These are phyloP conservation scores for Thozetella sp. DNA, from an alignment of 495 filamentous ascomycete species.

Conservation along the genomic window DNA sequence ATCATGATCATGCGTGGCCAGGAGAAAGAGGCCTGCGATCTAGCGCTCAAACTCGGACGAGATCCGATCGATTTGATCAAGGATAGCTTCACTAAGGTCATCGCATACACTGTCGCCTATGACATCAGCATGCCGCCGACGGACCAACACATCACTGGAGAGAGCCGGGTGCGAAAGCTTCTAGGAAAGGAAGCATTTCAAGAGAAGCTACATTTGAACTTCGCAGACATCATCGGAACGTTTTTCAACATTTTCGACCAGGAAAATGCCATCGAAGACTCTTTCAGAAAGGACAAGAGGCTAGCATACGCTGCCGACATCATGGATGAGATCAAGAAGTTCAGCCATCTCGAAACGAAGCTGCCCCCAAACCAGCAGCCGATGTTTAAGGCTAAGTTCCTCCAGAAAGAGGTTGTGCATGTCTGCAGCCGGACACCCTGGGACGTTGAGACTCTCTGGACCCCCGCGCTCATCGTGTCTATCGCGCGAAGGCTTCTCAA, in stretches of 20 bases:
- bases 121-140: slow-evolving; percentile 67
- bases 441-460: slow-evolving; percentile 72
- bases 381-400: slow-evolving; percentile 75
- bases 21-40: slow-evolving; percentile 57
- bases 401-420: slow-evolving; percentile 72
- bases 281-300: slow-evolving; percentile 63
- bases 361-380: slow-evolving; percentile 82
- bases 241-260: slow-evolving; percentile 80
- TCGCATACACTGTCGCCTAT: slow-evolving; percentile 81
- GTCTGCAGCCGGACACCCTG: slow-evolving; percentile 71
- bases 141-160: slow-evolving; percentile 61
- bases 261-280: slow-evolving; percentile 66
- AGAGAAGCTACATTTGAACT: slow-evolving; percentile 62
- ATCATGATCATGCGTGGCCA: slow-evolving; percentile 84
- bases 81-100: slow-evolving; percentile 74
- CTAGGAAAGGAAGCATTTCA: slow-evolving; percentile 69
- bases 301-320: slow-evolving; percentile 60
- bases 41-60: slow-evolving; percentile 59
- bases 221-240: slow-evolving; percentile 72
- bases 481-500: slow-evolving; percentile 78
- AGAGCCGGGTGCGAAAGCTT: slow-evolving; percentile 66
- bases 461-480: slow-evolving; percentile 70
- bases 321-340: slow-evolving; percentile 67
- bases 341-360: slow-evolving; percentile 57
- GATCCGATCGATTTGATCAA: slow-evolving; percentile 59